Base-by-base conservation (phyloP, 306 rosid species). In the Oemleria cerasiformis region DNA sequence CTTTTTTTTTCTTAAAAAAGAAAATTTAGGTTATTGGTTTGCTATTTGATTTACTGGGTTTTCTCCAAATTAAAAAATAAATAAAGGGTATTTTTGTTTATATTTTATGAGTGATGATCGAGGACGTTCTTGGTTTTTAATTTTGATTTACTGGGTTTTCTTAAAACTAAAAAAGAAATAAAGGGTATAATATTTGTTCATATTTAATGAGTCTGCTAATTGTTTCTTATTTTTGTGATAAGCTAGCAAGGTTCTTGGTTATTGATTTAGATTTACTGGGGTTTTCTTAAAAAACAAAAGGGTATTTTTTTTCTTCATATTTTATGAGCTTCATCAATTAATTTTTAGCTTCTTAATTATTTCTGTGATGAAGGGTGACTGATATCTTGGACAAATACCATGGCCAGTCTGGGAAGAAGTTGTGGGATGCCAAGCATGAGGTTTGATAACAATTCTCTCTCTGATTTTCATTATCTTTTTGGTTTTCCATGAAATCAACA, bases 361-460 rank as follows among this genome's bases (percentile, higher is more conserved):
- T 39, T 23, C 36, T 53, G 38, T 73, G 70, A 68, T 86, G 74
- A 81, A 94, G 97, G 74, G 68, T 94, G 89, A 49, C 83, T 77
- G 71, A 85, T 2, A 55, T 89, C 68, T 73, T 89, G 51, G 97
- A 89, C 9, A 84, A 81, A 63, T 94, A 91, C 82, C 97, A 94
- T 36, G 85, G 70, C 83, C 75, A 80, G 9, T 83, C 96, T 56
- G 89, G 87, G 70, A 67, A 81, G 60, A 94, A 56, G 63, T 79
- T 94, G 13, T 94, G 98, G 98, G 96, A 87, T 61, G 91, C 91
- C 36, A 94, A 94, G 75, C 98, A 91, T 83, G 96, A 94, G 96
- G 98, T 88, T 65, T 71, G 62, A 66, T 65, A 66, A 23, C 7
- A 1, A 16, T 61, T 49, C 39, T 14, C 25, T 57, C 30, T 53